These are phyloP conservation scores for Salvia sclarea DNA, from an alignment of 305 asterid genomes.

Conservation along the genomic window DNA sequence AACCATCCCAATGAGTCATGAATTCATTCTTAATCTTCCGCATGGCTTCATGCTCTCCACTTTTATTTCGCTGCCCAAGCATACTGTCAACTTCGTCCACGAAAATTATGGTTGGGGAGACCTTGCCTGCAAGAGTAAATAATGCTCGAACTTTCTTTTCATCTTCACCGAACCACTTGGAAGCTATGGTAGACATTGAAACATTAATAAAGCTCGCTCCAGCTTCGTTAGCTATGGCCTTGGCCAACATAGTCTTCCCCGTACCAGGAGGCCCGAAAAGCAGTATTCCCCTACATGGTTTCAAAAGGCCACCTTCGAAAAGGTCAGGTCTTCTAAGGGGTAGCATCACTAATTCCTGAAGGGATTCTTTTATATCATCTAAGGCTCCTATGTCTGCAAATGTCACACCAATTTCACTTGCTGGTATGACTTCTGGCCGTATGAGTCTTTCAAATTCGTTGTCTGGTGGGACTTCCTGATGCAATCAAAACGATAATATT, in stretches of 20 bases:
- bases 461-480: slow-evolving; percentile 71
- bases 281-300: slow-evolving; percentile 82
- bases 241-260: slow-evolving; percentile 84
- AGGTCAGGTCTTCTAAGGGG: slow-evolving; percentile 80
- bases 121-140: slow-evolving; percentile 79
- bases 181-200: slow-evolving; percentile 74
- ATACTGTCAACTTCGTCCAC: slow-evolving; percentile 90
- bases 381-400: slow-evolving; percentile 82
- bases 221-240: slow-evolving; percentile 85
- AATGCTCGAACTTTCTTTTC: slow-evolving; percentile 82
- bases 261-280: slow-evolving; percentile 91
- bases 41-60: slow-evolving; percentile 89
- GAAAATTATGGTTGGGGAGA: slow-evolving; percentile 81
- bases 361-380: slow-evolving; percentile 75
- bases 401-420: slow-evolving; percentile 71
- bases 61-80: slow-evolving; percentile 74
- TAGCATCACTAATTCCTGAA: slow-evolving; percentile 80
- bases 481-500: slow-evolving; percentile 16
- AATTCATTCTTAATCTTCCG: slow-evolving; percentile 82
- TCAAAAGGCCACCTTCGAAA: slow-evolving; percentile 76
- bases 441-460: slow-evolving; percentile 82
- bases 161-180: slow-evolving; percentile 91
- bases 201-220: slow-evolving; percentile 83
- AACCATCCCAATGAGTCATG: slow-evolving; percentile 89
- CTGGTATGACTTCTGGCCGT: slow-evolving; percentile 81